Base-by-base conservation (phyloP, 2,329 filamentous ascomycete species). In the Septoria petroselini region DNA sequence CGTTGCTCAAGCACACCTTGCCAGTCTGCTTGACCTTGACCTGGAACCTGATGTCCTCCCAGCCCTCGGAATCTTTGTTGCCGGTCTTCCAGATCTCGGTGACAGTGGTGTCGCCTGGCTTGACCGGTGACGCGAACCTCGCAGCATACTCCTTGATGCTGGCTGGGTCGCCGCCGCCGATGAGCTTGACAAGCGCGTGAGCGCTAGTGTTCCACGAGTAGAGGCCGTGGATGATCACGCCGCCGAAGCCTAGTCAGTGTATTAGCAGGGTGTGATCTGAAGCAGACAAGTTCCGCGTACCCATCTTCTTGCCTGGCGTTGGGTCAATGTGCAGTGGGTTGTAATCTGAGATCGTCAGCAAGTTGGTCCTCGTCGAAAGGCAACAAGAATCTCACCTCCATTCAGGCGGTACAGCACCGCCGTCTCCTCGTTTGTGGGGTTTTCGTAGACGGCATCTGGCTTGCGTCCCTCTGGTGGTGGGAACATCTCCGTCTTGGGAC, bases 61-160 rank as follows among this genome's bases (percentile, higher is more conserved):
- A 94, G 1, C 80, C 84, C 58, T 73, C 63, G 35, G 78, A 79
- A 65, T 83, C 77, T 61, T 73, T 70, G 61, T 83, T 74, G 1
- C 89, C 89, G 17, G 81, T 88, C 66, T 78, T 78, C 91, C 91
- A 96, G 42, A 87, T 87, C 65, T 88, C 83, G 4, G 84, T 88
- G 29, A 88, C 79, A 23, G 95, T 77, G 73, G 86, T 90, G 67
- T 93, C 87, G 17, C 86, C 88, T 0, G 89, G 88, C 66, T 81
- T 83, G 7, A 95, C 90, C 1, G 90, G 90, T 56, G 82, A 85
- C 9, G 88, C 88, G 67, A 95, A 95, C 35, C 90, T 78, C 14
- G 89, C 89, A 73, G 91, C 88, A 74, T 91, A 95, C 71, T 93
- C 88, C 71, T 82, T 87, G 60, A 96, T 76, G 64, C 91, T 94